Base-by-base conservation (phyloP, 164 flowering plant genomes). In the Brasenia schreberi region DNA sequence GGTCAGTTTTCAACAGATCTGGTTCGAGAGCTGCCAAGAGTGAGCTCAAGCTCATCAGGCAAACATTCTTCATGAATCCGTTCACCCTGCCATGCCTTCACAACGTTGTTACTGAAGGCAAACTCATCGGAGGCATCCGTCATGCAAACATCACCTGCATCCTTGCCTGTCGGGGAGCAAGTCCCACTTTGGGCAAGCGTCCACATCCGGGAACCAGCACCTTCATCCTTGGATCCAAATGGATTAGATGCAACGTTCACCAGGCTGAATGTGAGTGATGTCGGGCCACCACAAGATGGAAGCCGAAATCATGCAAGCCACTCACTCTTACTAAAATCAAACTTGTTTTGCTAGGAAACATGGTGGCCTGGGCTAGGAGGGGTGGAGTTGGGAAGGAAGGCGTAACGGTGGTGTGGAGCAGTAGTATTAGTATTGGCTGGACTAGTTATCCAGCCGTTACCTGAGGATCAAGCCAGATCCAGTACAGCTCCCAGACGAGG, bases 11-110 rank as follows among this genome's bases (percentile, higher is more conserved):
- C 4, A 33, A 33, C 33, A 42, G 77, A 90, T 94, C 88, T 85
- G 59, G 87, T 83, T 60, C 75, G 77, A 43, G 93, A 75, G 79
- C 79, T 87, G 59, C 96, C 97, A 45, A 91, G 93, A 2, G 97
- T 92, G 76, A 93, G 96, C 78, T 93, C 97, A 9, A 90, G 86
- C 53, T 93, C 98, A 75, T 93, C 97, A 39, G 91, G 77, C 23
- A 72, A 92, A 69, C 94, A 84, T 64, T 93, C 98, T 43, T 90
- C 98, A 61, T 92, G 97, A 19, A 93, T 93, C 73, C 88, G 85
- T 77, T 93, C 98, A 64, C 98, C 98, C 73, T 93, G 96, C 97
- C 98, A 93, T 6, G 98, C 81, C 77, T 90, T 93, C 70, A 93
- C 96, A 19, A 90, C 39, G 3, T 1, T 33, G 39, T 33, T 33